Conservation (phyloP, 306 rosid genomes). For the Luffa aegyptiaca region DNA sequence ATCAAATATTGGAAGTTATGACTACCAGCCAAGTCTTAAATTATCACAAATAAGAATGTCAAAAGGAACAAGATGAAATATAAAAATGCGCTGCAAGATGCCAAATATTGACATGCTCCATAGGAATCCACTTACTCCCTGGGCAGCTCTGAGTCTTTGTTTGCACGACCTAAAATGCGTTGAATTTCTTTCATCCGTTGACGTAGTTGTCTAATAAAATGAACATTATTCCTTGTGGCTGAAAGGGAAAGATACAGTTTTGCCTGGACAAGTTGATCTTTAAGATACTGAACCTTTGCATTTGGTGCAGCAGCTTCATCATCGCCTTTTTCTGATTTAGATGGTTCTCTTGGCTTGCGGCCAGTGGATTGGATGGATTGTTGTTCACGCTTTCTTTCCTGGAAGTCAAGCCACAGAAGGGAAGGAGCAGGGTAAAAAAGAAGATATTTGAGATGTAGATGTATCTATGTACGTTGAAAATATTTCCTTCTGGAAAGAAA, state of each 20-base stretch:
- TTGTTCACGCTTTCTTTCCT: conserved; percentile 30
- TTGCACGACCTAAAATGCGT: conserved; percentile 67
- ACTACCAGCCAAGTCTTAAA: background rate
- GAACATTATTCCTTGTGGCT: conserved; percentile 56
- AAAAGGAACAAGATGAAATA: background rate
- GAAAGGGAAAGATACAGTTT: conserved; percentile 79
- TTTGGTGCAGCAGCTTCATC: conserved; percentile 32
- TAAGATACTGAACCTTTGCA: conserved; percentile 49
- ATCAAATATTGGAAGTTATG: background rate
- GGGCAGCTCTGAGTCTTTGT: conserved; percentile 77
- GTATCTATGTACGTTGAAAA: background rate
- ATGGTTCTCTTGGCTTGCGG: conserved; percentile 9
- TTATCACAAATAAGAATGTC: background rate
- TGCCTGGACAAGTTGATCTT: conserved; percentile 84
- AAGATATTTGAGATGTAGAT: background rate
- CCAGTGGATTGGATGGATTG: conserved; percentile 26
- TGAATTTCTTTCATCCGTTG: conserved; percentile 63
- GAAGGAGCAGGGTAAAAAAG: background rate
- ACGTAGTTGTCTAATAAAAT: conserved; percentile 81
- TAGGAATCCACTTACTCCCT: conserved; percentile 41
- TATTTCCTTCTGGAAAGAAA: background rate
- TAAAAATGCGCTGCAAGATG: background rate
- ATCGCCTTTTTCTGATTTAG: conserved; percentile 27
- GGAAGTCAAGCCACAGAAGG: conserved; percentile 6
- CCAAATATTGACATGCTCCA: background rate